Conservation (phyloP, 2,329 filamentous ascomycete genomes). For the Metarhizium album region DNA sequence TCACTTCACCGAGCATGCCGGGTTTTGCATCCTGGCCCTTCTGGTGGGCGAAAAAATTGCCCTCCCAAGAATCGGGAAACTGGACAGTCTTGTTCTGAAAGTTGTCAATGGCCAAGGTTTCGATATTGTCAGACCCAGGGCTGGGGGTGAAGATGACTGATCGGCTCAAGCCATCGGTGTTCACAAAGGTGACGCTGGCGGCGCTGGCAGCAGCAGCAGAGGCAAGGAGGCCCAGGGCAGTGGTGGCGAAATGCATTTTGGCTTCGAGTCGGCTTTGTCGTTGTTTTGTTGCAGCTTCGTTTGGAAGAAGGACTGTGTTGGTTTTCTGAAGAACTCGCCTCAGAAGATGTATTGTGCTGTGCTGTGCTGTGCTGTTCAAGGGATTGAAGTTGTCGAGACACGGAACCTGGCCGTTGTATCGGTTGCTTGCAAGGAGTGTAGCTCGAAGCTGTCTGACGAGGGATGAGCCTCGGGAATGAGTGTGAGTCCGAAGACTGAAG, state of each 20-base stretch:
- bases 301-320: slow-evolving; percentile 10
- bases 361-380: not conserved
- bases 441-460: slow-evolving; percentile 2
- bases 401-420: slow-evolving; percentile 2
- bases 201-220: slow-evolving; percentile 32
- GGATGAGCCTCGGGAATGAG: slow-evolving; percentile 18
- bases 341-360: slow-evolving; percentile 1
- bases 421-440: slow-evolving; percentile 1
- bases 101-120: slow-evolving; percentile 28
- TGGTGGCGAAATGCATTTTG: slow-evolving; percentile 44
- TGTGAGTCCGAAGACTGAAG: slow-evolving; percentile 10
- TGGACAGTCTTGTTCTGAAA: slow-evolving; percentile 27
- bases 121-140: slow-evolving; percentile 23
- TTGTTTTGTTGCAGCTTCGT: slow-evolving; percentile 6
- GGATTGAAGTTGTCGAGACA: not conserved
- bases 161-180: slow-evolving; percentile 40
- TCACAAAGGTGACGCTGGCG: slow-evolving; percentile 46
- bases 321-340: slow-evolving; percentile 10
- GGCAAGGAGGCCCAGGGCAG: slow-evolving; percentile 33
- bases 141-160: slow-evolving; percentile 40
- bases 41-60: slow-evolving; percentile 40
- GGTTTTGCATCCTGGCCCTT: slow-evolving; percentile 32
- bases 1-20: slow-evolving; percentile 44
- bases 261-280: slow-evolving; percentile 11
- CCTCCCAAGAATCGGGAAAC: slow-evolving; percentile 34